A percentile compares a stretch with the other conserved stretches of the same genome.
phyloP scores from a whole-genome alignment of 345 rosid species.

The Conringia planisiliqua region DNA sequence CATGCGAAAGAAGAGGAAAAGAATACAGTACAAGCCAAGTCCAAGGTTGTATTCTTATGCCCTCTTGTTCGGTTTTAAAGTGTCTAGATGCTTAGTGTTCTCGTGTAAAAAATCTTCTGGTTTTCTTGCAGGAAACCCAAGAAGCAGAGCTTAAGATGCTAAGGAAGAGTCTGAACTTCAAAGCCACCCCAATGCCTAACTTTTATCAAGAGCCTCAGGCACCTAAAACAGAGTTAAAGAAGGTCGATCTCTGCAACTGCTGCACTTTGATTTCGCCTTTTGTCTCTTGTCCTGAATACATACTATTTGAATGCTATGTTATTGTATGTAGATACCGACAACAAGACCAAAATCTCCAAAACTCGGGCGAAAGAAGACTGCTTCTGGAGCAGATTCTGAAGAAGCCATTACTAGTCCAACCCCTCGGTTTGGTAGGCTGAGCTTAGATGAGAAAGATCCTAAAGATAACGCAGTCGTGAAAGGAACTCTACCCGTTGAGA shows the following conservation, averaged over 20 bases:
- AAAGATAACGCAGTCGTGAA: constrained; percentile 33
- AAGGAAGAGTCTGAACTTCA: constrained; percentile 76
- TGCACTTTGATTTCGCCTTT: neutral
- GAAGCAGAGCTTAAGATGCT: constrained; percentile 80
- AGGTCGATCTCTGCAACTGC: constrained; percentile 37
- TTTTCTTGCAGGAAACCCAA: constrained; percentile 61
- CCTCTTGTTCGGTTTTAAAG: neutral
- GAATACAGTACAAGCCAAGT: constrained; percentile 66
- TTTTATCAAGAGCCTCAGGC: constrained; percentile 88
- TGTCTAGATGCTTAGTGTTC: neutral
- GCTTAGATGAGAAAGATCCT: constrained; percentile 55
- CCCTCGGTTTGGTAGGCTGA: constrained; percentile 38
- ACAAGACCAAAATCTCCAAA: constrained; percentile 90
- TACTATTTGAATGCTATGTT: neutral
- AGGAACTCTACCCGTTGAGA: constrained; percentile 38
- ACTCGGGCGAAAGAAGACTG: constrained; percentile 66
- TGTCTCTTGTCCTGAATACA: neutral
- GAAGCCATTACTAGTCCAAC: constrained; percentile 28
- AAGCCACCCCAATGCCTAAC: constrained; percentile 88
- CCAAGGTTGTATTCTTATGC: constrained; percentile 49
- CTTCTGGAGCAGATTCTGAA: constrained; percentile 36
- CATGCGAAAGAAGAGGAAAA: constrained; percentile 76
- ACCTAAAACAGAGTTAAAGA: constrained; percentile 68
- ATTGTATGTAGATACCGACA: constrained; percentile 64
- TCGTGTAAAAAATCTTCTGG: neutral